phyloP scores from a whole-genome alignment of 2,329 filamentous ascomycete species.

The Microcera coccophila region DNA sequence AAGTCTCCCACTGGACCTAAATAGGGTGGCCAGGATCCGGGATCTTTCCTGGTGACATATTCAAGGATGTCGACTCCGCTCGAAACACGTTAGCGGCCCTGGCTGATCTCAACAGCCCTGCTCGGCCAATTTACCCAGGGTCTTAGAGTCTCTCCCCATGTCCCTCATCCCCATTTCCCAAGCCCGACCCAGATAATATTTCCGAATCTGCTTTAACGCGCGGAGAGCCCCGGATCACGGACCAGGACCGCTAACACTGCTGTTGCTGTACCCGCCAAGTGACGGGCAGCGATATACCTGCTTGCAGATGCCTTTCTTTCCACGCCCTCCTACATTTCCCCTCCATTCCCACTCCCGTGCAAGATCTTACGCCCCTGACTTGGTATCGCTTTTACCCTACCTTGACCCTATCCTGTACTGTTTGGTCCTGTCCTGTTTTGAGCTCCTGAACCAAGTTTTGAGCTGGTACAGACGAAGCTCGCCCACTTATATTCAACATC shows the following conservation, averaged over 20 bases:
- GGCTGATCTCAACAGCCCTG: conserved; percentile 39
- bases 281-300: conserved; percentile 33
- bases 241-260: conserved; percentile 33
- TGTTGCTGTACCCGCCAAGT: conserved; percentile 31
- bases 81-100: conserved; percentile 41
- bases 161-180: conserved; percentile 35
- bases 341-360: conserved; percentile 23
- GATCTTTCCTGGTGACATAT: conserved; percentile 26
- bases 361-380: conserved; percentile 24
- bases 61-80: conserved; percentile 34
- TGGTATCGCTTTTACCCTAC: neutral
- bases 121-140: conserved; percentile 36
- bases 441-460: too few species aligned
- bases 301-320: conserved; percentile 27
- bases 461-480: too few species aligned
- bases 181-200: conserved; percentile 46
- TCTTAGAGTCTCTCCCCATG: conserved; percentile 32
- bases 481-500: too few species aligned
- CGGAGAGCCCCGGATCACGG: conserved; percentile 43
- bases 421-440: neutral
- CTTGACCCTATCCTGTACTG: neutral
- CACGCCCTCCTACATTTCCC: conserved; percentile 16
- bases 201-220: conserved; percentile 46
- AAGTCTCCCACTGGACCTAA: conserved; percentile 6
- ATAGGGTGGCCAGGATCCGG: conserved; percentile 22